Percentiles rank a stretch among this genome's conserved stretches.
Conservation (phyloP, 768 basidiomycete species). For the Ramaria sp. region DNA sequence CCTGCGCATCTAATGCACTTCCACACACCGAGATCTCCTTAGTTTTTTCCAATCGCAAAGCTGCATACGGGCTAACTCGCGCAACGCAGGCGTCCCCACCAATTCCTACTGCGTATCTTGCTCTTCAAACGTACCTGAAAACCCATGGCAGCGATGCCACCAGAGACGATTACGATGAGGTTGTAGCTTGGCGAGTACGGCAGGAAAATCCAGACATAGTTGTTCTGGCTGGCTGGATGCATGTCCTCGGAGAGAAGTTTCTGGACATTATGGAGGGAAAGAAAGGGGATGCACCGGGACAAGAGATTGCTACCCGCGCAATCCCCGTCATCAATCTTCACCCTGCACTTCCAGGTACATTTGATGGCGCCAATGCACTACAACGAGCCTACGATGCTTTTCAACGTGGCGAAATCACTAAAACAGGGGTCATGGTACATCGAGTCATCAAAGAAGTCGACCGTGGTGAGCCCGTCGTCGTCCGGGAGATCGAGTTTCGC, state of each 20-base stretch:
- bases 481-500: conserved; percentile 63
- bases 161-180: conserved; percentile 75
- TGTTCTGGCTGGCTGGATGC: conserved; percentile 99
- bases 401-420: conserved; percentile 64
- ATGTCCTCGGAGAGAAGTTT: conserved; percentile 79
- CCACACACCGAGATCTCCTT: conserved; percentile 62
- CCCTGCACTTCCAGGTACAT: conserved; percentile 91
- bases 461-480: conserved; percentile 78
- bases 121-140: conserved; percentile 76
- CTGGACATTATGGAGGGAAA: conserved; percentile 51
- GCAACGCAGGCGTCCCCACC: conserved; percentile 60
- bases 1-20: conserved; percentile 61
- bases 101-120: conserved; percentile 75
- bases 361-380: conserved; percentile 90
- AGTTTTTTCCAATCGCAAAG: conserved; percentile 88
- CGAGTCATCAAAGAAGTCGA: conserved; percentile 90
- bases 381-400: conserved; percentile 85
- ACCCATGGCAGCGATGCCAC: conserved; percentile 49
- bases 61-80: conserved; percentile 81
- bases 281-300: conserved; percentile 22
- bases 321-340: conserved; percentile 94
- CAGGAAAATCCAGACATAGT: conserved; percentile 66
- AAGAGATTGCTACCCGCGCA: background rate
- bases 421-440: conserved; percentile 89
- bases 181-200: conserved; percentile 62